Evolutionary conservation across 2,329 filamentous ascomycete genomes (phyloP).

Genomic region (Stagonosporopsis chrysanthemi): DNA sequence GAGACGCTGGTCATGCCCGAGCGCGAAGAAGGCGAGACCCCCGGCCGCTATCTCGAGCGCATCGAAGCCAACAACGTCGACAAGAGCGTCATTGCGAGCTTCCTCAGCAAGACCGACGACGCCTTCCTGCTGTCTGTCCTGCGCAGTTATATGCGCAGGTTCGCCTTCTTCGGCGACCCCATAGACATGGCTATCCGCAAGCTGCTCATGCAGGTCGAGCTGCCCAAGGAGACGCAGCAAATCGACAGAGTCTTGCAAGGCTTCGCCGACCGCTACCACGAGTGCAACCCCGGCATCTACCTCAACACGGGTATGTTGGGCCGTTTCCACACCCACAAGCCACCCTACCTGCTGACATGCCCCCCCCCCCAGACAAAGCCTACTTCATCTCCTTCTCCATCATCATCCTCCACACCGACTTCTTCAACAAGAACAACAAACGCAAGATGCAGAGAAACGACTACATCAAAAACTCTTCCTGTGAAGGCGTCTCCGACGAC

Average conservation of each 20-base stretch:
- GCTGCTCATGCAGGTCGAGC: conserved; percentile 92
- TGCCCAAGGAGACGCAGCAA: conserved; percentile 97
- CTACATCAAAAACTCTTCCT: conserved; percentile 92
- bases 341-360: no score
- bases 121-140: conserved; percentile 83
- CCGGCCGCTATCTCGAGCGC: conserved; percentile 84
- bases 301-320: no score
- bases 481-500: conserved; percentile 91
- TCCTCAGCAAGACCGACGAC: conserved; percentile 86
- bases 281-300: conserved; percentile 98
- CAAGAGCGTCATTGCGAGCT: conserved; percentile 82
- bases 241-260: conserved; percentile 94
- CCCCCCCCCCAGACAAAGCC: conserved; percentile 96
- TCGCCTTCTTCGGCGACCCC: conserved; percentile 94
- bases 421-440: conserved; percentile 99
- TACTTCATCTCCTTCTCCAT: conserved; percentile 98
- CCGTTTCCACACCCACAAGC: no score
- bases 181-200: conserved; percentile 98
- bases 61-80: conserved; percentile 80
- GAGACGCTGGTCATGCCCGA: conserved; percentile 77
- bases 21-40: conserved; percentile 84
- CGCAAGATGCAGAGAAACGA: conserved; percentile 97
- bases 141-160: conserved; percentile 93
- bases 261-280: conserved; percentile 95
- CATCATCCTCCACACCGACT: conserved; percentile 93